Evolutionary conservation across 2,329 filamentous ascomycete genomes (phyloP), one percentile per base, ranked within the genome.

Genomic region (Aspergillus ruber): DNA sequence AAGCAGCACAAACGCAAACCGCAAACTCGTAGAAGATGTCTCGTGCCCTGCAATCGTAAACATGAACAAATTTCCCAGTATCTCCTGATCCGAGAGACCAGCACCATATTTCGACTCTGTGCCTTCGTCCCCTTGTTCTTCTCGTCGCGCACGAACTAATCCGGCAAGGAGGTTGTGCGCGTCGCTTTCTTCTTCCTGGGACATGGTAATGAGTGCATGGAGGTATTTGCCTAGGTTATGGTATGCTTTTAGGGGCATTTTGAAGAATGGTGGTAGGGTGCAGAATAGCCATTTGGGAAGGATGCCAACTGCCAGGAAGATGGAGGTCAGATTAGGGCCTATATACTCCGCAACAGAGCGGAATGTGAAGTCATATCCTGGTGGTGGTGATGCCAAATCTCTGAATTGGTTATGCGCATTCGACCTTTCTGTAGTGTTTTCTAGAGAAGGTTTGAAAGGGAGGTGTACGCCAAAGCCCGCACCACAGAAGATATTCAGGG

Each of bases 11-110:
- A 75, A 56, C 0, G 67, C 60, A 44, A 69, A 77, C 1, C 67
- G 65, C 5, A 78, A 55, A 0, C 70, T 70, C 23, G 74, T 69
- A 0, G 75, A 72, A 0, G 74, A 75, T 0, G 75, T 78, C 48
- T 79, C 76, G 48, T 78, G 74, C 0, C 76, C 76, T 0, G 76
- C 76, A 43, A 78, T 64, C 42, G 73, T 76, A 50, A 77, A 68
- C 1, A 73, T 61, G 44, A 75, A 76, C 42, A 76, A 59, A 41
- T 78, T 78, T 12, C 75, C 74, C 36, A 73, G 72, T 5, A 79
- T 71, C 49, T 79, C 75, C 41, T 42, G 29, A 33, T 58, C 54
- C 4, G 53, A 44, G 2, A 59, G 42, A 2, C 49, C 48, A 12
- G n/a, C 13, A 23, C 48, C 33, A 4, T 49, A 47, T 9, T 7